Conservation (phyloP, 768 basidiomycete genomes). For the Xerocomus potaroensis region DNA sequence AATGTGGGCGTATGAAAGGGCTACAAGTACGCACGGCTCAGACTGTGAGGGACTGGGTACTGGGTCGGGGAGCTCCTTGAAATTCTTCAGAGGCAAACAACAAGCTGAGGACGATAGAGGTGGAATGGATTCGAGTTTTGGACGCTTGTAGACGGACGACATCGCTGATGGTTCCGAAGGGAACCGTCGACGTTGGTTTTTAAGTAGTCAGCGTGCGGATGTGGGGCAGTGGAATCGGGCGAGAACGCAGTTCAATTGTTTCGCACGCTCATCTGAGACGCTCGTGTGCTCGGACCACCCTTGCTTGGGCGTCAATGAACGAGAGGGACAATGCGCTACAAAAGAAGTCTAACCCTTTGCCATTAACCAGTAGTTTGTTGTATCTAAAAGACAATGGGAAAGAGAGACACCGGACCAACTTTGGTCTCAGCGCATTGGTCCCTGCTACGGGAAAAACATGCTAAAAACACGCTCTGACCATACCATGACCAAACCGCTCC, state of each 20-base stretch:
- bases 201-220: slow-evolving; percentile 1
- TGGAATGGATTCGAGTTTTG: not conserved
- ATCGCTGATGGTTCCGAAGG: not conserved
- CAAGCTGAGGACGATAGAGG: not conserved
- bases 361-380: no score
- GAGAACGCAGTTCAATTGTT: not conserved
- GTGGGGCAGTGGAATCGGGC: not conserved
- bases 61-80: not conserved
- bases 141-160: not conserved
- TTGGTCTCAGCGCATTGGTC: no score
- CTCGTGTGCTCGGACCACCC: slow-evolving; percentile 2
- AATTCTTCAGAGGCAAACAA: not conserved
- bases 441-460: no score
- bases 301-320: no score
- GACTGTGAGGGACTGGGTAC: not conserved
- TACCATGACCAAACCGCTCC: no score
- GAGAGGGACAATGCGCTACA: no score
- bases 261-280: not conserved
- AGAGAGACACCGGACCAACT: no score
- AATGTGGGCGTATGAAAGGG: not conserved
- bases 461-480: no score
- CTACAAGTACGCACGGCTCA: slow-evolving; percentile 2
- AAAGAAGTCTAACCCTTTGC: no score
- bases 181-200: not conserved
- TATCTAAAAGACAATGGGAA: no score